phyloP scores from a whole-genome alignment of 129 eudicot species.

The Flaveria trinervia region DNA sequence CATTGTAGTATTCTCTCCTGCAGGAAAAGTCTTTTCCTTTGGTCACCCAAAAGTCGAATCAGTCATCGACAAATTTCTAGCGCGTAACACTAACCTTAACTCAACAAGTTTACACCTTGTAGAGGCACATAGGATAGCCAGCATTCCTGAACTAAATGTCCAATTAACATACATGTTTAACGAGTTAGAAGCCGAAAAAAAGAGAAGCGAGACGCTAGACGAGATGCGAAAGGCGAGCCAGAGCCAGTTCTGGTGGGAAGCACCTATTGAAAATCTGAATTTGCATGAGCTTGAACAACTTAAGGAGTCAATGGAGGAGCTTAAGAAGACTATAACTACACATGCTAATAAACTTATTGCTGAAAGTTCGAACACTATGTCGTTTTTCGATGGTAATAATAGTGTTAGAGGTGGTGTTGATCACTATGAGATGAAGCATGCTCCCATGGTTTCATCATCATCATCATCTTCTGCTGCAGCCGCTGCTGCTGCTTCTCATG shows the following conservation, averaged over 20 bases:
- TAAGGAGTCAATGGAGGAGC: constrained; percentile 54
- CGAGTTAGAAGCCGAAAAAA: constrained; percentile 50
- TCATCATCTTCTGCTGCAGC: neutral
- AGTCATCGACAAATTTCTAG: constrained; percentile 43
- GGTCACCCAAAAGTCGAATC: constrained; percentile 66
- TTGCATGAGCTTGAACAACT: constrained; percentile 53
- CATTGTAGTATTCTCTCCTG: constrained; percentile 65
- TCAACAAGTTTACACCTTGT: constrained; percentile 36
- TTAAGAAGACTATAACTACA: constrained; percentile 42
- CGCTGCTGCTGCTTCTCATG: constrained; percentile 21
- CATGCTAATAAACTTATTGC: constrained; percentile 44
- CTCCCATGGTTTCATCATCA: neutral
- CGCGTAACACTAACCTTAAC: constrained; percentile 33
- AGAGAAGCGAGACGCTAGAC: constrained; percentile 50
- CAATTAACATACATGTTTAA: constrained; percentile 47
- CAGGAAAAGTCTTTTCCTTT: constrained; percentile 58
- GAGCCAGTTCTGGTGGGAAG: constrained; percentile 62
- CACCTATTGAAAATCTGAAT: constrained; percentile 41
- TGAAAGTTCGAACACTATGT: constrained; percentile 25
- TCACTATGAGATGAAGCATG: constrained; percentile 39
- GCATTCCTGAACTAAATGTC: constrained; percentile 46
- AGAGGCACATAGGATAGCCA: constrained; percentile 46
- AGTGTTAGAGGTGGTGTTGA: constrained; percentile 26
- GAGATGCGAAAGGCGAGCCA: constrained; percentile 49
- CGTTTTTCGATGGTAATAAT: constrained; percentile 31